A percentile compares a stretch with the other conserved stretches of the same genome.
Conservation (phyloP, 345 rosid species). For the Eutrema japonicum region DNA sequence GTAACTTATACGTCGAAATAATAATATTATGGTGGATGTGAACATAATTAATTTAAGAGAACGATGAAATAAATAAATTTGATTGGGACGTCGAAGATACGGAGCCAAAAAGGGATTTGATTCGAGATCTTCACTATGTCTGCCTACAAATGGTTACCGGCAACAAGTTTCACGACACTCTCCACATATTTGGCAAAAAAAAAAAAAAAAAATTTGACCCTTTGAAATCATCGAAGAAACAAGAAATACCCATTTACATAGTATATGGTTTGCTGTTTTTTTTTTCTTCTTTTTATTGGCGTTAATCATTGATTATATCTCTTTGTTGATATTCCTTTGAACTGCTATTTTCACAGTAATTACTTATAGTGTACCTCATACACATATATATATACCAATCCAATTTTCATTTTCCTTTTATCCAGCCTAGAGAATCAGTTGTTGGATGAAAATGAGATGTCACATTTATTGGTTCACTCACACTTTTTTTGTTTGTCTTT, state of each 20-base stretch:
- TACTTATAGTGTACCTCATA: neutral
- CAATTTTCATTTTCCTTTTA: neutral
- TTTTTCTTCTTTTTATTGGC: neutral
- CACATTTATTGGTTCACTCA: neutral
- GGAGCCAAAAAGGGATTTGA: slow-evolving; percentile 43
- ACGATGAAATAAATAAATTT: slow-evolving; percentile 17
- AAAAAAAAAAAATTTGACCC: slow-evolving; percentile 7
- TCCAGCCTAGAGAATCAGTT: neutral
- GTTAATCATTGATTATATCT: neutral
- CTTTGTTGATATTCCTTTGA: neutral
- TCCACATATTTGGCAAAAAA: slow-evolving; percentile 29
- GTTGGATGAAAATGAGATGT: neutral
- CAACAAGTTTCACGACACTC: slow-evolving; percentile 28
- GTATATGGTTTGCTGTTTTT: neutral
- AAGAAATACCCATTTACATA: slow-evolving; percentile 10
- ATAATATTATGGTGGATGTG: slow-evolving; percentile 8
- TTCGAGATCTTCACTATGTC: slow-evolving; percentile 40
- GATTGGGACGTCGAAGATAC: slow-evolving; percentile 42
- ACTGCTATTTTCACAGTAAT: neutral
- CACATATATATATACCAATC: neutral
- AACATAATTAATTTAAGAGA: slow-evolving; percentile 20
- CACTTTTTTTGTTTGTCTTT: neutral
- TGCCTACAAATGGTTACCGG: slow-evolving; percentile 37
- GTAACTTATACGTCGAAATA: slow-evolving; percentile 28
- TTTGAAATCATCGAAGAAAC: slow-evolving; percentile 28